Percentiles rank a stretch among this genome's conserved stretches.
Conservation (phyloP, 2,329 filamentous ascomycete genomes). For the Ophiocordyceps camponoti-rufipedis region DNA sequence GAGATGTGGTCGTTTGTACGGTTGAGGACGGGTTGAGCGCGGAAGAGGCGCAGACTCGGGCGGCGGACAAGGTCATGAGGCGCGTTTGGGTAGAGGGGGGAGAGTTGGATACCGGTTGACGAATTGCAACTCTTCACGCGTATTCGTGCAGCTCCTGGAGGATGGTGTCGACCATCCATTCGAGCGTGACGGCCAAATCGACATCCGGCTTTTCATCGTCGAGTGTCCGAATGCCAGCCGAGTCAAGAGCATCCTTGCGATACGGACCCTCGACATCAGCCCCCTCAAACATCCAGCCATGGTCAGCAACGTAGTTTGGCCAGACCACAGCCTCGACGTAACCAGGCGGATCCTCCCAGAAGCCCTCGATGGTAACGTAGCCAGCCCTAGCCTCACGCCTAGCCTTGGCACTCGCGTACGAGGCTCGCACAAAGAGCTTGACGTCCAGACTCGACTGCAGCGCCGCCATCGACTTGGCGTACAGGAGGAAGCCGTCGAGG, state of each 20-base stretch:
- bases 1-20: constrained; percentile 23
- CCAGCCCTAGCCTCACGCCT: constrained; percentile 52
- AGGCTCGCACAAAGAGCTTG: constrained; percentile 59
- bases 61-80: constrained; percentile 32
- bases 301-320: constrained; percentile 77
- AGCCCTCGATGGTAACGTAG: constrained; percentile 72
- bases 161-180: constrained; percentile 50
- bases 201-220: constrained; percentile 26
- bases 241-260: constrained; percentile 23
- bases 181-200: constrained; percentile 42
- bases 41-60: constrained; percentile 35
- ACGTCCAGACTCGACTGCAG: constrained; percentile 49
- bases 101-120: neutral
- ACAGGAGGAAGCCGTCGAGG: constrained; percentile 80
- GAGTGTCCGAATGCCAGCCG: constrained; percentile 30
- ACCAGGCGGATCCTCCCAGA: constrained; percentile 86
- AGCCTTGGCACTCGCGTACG: constrained; percentile 42
- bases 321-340: constrained; percentile 93
- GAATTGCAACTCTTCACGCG: constrained; percentile 1
- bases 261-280: constrained; percentile 46
- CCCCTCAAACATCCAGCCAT: constrained; percentile 59
- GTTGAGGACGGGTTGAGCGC: constrained; percentile 25
- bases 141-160: constrained; percentile 25
- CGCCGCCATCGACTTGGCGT: constrained; percentile 35
- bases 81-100: neutral